Evolutionary conservation across 1,284 basidiomycete genomes (phyloP).

Genomic region (Sparassis latifolia): DNA sequence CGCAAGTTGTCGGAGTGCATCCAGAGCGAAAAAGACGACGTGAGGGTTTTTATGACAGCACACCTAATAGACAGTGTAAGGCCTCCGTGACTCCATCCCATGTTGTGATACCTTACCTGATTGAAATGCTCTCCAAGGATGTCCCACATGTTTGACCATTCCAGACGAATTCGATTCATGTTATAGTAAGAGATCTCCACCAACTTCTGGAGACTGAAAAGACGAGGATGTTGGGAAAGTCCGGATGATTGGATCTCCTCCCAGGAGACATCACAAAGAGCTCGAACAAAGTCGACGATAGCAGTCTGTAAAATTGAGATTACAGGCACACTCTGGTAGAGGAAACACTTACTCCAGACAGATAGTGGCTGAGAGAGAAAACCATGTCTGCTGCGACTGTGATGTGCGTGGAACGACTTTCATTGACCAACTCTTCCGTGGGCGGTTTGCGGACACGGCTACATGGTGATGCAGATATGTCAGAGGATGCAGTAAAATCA

Average conservation of each 20-base stretch:
- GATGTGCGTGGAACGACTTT: constrained; percentile 95
- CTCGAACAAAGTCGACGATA: constrained; percentile 97
- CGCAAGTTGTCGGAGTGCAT: constrained; percentile 95
- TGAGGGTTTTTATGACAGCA: constrained; percentile 98
- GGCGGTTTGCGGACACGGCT: constrained; percentile 64
- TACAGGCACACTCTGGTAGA: constrained; percentile 5
- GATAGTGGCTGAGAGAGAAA: constrained; percentile 90
- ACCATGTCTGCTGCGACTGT: constrained; percentile 99
- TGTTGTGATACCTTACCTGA: constrained; percentile 49
- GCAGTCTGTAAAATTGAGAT: constrained; percentile 58
- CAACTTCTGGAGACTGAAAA: constrained; percentile 97
- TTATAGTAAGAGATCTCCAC: constrained; percentile 99
- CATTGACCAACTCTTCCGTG: constrained; percentile 92
- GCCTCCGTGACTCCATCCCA: background rate
- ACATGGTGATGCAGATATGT: background rate
- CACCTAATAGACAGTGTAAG: constrained; percentile 47
- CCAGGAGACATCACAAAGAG: constrained; percentile 97
- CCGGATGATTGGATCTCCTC: constrained; percentile 99
- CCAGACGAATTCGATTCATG: constrained; percentile 96
- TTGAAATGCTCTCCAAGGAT: constrained; percentile 99
- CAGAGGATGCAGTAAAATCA: background rate
- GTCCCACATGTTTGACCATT: constrained; percentile 98
- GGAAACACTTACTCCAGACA: constrained; percentile 74
- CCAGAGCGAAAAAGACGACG: constrained; percentile 95
- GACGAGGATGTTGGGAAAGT: constrained; percentile 84